Evolutionary conservation across 495 filamentous ascomycete genomes (phyloP).

Genomic region (Penicillium macrosclerotiorum): DNA sequence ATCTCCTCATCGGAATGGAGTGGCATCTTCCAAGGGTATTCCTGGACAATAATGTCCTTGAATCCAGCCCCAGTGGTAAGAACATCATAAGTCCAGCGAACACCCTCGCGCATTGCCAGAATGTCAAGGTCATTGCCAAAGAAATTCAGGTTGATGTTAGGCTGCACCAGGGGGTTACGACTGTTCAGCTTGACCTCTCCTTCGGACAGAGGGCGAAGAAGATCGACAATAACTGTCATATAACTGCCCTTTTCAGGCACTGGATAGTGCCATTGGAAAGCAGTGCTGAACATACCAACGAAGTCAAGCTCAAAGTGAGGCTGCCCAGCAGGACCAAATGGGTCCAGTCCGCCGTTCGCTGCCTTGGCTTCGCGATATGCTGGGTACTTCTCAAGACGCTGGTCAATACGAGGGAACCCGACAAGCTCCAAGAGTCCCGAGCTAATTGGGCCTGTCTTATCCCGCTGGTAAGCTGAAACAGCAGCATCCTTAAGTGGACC

Average conservation of each 20-base stretch:
- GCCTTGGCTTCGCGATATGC: constrained; percentile 50
- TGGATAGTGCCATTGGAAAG: constrained; percentile 65
- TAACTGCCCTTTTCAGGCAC: constrained; percentile 45
- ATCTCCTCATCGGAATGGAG: constrained; percentile 53
- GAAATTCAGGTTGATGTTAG: constrained; percentile 62
- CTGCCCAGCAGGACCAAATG: constrained; percentile 58
- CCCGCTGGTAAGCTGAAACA: constrained; percentile 43
- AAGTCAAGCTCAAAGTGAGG: constrained; percentile 68
- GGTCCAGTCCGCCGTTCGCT: constrained; percentile 52
- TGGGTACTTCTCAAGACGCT: constrained; percentile 43
- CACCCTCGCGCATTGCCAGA: constrained; percentile 55
- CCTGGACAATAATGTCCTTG: constrained; percentile 52
- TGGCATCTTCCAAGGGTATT: constrained; percentile 63
- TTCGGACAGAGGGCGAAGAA: constrained; percentile 54
- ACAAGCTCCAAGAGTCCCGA: constrained; percentile 55
- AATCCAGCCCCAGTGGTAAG: constrained; percentile 54
- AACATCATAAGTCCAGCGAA: constrained; percentile 55
- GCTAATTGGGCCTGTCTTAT: constrained; percentile 49
- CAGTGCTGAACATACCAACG: constrained; percentile 56
- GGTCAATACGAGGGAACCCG: constrained; percentile 56
- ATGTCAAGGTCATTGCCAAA: constrained; percentile 56
- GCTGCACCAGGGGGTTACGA: constrained; percentile 47
- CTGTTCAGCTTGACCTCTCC: constrained; percentile 53
- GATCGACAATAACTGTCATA: constrained; percentile 59
- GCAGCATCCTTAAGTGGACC: constrained; percentile 46